Evolutionary conservation across 2,329 filamentous ascomycete species (phyloP).

Genomic region (Clarireedia hainanense): DNA sequence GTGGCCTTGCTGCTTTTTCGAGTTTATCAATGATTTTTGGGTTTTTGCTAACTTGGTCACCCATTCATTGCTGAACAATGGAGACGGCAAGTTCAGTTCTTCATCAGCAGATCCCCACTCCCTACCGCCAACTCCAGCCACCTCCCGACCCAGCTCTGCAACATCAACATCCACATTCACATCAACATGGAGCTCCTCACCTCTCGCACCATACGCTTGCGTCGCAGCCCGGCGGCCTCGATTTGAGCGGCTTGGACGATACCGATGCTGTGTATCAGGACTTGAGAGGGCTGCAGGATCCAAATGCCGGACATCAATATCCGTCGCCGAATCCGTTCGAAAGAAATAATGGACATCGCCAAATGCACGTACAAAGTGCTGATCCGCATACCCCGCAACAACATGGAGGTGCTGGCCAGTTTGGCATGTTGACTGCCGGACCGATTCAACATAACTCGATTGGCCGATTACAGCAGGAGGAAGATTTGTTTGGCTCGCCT

Average conservation of each 20-base stretch:
- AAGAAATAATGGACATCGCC: constrained; percentile 26
- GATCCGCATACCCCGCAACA: constrained; percentile 32
- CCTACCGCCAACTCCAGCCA: constrained; percentile 27
- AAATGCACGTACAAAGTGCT: constrained; percentile 25
- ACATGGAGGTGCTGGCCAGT: constrained; percentile 33
- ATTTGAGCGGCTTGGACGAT: constrained; percentile 35
- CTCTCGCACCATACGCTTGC: constrained; percentile 28
- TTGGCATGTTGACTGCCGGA: constrained; percentile 37
- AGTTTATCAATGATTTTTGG: too few relatives aligned
- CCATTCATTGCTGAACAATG: constrained; percentile 17
- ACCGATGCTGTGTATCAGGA: constrained; percentile 32
- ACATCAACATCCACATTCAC: constrained; percentile 22
- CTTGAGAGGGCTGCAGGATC: constrained; percentile 31
- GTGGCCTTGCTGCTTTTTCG: too few relatives aligned
- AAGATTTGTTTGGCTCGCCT: constrained; percentile 31
- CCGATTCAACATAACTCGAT: constrained; percentile 29
- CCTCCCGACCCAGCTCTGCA: constrained; percentile 28
- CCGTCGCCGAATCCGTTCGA: constrained; percentile 31
- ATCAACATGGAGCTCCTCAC: constrained; percentile 28
- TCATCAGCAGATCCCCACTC: constrained; percentile 26
- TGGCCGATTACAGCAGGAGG: constrained; percentile 31
- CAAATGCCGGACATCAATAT: constrained; percentile 28
- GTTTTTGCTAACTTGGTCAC: too few relatives aligned
- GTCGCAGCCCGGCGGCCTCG: constrained; percentile 30
- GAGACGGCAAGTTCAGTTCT: constrained; percentile 24